Conservation (phyloP, 768 basidiomycete species). For the Lactifluus volemus region DNA sequence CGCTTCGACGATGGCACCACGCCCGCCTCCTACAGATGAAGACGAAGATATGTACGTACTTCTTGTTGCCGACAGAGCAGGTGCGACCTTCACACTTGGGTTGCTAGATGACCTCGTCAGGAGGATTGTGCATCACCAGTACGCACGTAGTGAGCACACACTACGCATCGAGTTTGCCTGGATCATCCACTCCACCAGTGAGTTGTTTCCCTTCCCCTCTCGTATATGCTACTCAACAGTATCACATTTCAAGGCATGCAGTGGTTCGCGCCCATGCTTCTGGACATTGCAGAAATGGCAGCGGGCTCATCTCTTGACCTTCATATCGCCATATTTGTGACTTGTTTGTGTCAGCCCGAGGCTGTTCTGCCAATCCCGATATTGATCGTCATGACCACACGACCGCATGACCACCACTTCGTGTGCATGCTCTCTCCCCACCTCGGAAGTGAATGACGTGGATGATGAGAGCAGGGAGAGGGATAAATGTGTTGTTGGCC, state of each 20-base stretch:
- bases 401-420: constrained; percentile 41
- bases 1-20: not conserved
- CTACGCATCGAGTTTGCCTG: constrained; percentile 69
- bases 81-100: constrained; percentile 74
- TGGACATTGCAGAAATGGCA: constrained; percentile 35
- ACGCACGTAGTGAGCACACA: constrained; percentile 44
- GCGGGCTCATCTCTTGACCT: constrained; percentile 48
- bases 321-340: constrained; percentile 68
- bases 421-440: constrained; percentile 33
- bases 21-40: constrained; percentile 26
- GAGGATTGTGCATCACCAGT: constrained; percentile 40
- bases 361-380: constrained; percentile 58
- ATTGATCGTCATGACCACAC: constrained; percentile 42
- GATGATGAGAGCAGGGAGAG: constrained; percentile 24
- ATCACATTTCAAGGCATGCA: constrained; percentile 30
- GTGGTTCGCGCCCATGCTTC: constrained; percentile 44
- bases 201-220: constrained; percentile 21
- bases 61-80: constrained; percentile 76
- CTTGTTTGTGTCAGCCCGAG: constrained; percentile 65
- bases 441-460: constrained; percentile 13
- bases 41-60: constrained; percentile 68
- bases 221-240: not conserved
- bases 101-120: constrained; percentile 77
- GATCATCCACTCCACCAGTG: constrained; percentile 69
- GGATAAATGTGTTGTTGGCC: too few species aligned